Percentiles rank a stretch among this genome's conserved stretches.
These are phyloP conservation scores for Coemansia sp. DNA, from an alignment of 192 early-diverging fungal genomes.

Conservation along the genomic window DNA sequence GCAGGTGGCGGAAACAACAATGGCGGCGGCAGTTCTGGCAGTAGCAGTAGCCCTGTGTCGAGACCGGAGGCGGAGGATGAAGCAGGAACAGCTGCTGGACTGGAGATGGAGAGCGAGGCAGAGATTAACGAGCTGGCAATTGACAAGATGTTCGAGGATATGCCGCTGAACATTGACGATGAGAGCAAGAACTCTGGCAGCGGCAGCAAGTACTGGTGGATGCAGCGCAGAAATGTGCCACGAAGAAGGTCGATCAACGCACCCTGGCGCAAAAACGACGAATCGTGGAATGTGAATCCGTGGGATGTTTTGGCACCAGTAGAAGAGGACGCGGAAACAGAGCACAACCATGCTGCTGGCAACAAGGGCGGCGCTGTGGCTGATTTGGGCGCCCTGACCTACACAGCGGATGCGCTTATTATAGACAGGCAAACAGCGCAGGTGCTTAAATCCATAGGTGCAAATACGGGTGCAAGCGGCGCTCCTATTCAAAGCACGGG, in stretches of 20 bases:
- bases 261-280: constrained; percentile 54
- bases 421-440: constrained; percentile 28
- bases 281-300: constrained; percentile 55
- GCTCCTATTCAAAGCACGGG: not conserved
- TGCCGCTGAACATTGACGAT: constrained; percentile 26
- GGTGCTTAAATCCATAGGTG: constrained; percentile 2
- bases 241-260: constrained; percentile 46
- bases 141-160: constrained; percentile 51
- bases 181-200: constrained; percentile 7
- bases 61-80: constrained; percentile 35
- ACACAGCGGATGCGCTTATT: constrained; percentile 31
- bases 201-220: constrained; percentile 45
- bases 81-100: constrained; percentile 13
- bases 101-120: constrained; percentile 56
- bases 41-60: not conserved
- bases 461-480: constrained; percentile 3
- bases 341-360: not conserved
- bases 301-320: constrained; percentile 19
- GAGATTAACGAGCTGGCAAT: constrained; percentile 55
- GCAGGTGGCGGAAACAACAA: not conserved
- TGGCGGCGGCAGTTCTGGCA: not conserved
- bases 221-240: constrained; percentile 50
- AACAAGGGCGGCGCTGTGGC: constrained; percentile 4
- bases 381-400: constrained; percentile 27
- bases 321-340: not conserved